These are phyloP conservation scores for Taphrina communis DNA, from an alignment of 1,139 yeast species.

Conservation along the genomic window DNA sequence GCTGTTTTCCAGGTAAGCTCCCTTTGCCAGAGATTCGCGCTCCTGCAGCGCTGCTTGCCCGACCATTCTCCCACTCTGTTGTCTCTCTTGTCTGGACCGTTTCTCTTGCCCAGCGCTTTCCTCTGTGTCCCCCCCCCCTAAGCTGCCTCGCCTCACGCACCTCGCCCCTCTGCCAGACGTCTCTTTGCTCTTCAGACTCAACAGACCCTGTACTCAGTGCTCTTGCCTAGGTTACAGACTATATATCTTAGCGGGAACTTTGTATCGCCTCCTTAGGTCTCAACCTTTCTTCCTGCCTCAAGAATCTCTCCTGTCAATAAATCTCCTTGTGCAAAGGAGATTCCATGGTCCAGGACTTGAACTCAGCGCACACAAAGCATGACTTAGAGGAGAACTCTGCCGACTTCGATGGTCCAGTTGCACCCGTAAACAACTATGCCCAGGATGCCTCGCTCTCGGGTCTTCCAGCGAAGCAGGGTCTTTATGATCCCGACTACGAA, in stretches of 20 bases:
- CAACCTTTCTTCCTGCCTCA: not conserved
- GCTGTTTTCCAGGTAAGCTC: not conserved
- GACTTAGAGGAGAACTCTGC: conserved; percentile 24
- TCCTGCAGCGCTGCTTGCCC: too few relatives aligned
- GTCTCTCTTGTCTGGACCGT: conserved; percentile 1
- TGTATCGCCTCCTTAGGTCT: not conserved
- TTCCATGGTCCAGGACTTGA: conserved; percentile 38
- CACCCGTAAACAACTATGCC: conserved; percentile 64
- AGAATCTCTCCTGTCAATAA: not conserved
- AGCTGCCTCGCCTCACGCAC: not conserved
- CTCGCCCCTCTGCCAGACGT: not conserved
- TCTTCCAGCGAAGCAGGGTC: conserved; percentile 83
- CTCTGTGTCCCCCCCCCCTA: not conserved
- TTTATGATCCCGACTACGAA: conserved; percentile 91
- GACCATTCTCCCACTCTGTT: not conserved
- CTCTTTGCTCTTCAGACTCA: not conserved
- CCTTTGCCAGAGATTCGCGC: not conserved
- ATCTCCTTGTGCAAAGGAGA: conserved; percentile 31
- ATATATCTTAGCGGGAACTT: too few relatives aligned
- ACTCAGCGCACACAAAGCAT: conserved; percentile 23
- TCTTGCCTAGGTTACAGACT: too few relatives aligned
- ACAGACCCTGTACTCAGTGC: too few relatives aligned
- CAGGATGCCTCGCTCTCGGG: conserved; percentile 92
- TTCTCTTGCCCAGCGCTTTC: not conserved
- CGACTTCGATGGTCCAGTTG: conserved; percentile 36